Conservation (phyloP, 1,139 yeast genomes). For the Magnusiomyces suaveolens region DNA sequence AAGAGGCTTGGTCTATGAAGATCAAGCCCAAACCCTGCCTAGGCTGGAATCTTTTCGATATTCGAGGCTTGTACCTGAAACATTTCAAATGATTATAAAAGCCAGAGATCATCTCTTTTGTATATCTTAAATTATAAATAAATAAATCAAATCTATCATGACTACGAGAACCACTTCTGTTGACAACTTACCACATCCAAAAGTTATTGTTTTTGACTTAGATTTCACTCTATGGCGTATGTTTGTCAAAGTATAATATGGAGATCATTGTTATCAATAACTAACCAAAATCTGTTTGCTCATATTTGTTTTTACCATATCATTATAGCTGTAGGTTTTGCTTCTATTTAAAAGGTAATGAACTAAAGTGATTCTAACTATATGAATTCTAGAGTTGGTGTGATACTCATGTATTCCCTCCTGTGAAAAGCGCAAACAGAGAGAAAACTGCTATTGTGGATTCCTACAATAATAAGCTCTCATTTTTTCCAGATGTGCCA, state of each 20-base stretch:
- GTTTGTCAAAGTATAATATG: no score
- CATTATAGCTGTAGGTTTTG: background rate
- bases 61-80: background rate
- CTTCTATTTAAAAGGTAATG: no score
- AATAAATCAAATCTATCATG: no score
- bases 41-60: no score
- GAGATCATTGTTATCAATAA: no score
- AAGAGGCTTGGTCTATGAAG: no score
- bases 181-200: slow-evolving; percentile 32
- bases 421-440: slow-evolving; percentile 31
- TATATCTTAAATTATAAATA: no score
- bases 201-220: slow-evolving; percentile 60
- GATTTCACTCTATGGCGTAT: slow-evolving; percentile 76
- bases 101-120: no score
- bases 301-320: no score
- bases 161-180: background rate
- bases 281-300: no score
- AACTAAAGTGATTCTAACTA: no score
- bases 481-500: slow-evolving; percentile 54
- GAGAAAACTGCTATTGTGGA: slow-evolving; percentile 34
- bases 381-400: slow-evolving; percentile 50
- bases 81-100: background rate
- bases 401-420: slow-evolving; percentile 60
- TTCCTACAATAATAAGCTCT: slow-evolving; percentile 40
- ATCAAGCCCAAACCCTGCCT: no score